phyloP scores from a whole-genome alignment of 768 basidiomycete species.

The Sarcomyxa edulis region DNA sequence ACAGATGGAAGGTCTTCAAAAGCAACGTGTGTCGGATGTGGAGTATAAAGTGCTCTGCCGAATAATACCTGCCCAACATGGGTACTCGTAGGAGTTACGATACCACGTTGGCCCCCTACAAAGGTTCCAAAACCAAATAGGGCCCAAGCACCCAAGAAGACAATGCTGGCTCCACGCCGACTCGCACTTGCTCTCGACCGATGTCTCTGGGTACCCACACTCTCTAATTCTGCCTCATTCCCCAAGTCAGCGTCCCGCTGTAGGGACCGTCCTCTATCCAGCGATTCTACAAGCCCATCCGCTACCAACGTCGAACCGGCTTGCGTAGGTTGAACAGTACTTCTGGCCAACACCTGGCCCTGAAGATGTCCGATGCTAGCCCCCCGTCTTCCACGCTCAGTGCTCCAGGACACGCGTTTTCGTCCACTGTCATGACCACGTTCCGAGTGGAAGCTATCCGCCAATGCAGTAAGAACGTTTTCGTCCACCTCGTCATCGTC shows the following conservation, averaged over 20 bases:
- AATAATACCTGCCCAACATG: constrained; percentile 47
- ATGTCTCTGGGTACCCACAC: constrained; percentile 22
- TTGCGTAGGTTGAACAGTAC: constrained; percentile 27
- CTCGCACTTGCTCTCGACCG: constrained; percentile 57
- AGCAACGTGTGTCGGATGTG: constrained; percentile 12
- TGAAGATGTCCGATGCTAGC: constrained; percentile 40
- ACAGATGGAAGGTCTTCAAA: constrained; percentile 6
- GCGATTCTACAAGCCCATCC: constrained; percentile 15
- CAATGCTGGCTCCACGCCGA: constrained; percentile 68
- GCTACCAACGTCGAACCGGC: constrained; percentile 26
- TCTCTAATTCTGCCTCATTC: constrained; percentile 17
- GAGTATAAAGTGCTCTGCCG: constrained; percentile 9
- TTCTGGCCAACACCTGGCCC: constrained; percentile 20
- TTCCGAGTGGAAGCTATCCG: constrained; percentile 79
- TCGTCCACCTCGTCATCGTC: constrained; percentile 42
- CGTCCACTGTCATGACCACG: constrained; percentile 36
- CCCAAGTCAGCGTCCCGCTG: constrained; percentile 29
- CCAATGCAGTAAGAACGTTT: constrained; percentile 48
- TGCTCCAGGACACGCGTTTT: constrained; percentile 67
- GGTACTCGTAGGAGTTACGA: constrained; percentile 19
- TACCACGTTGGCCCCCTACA: constrained; percentile 22
- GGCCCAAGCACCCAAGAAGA: constrained; percentile 75
- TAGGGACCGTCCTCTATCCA: constrained; percentile 39
- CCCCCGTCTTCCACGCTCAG: constrained; percentile 42
- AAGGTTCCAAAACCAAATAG: constrained; percentile 65